phyloP scores from a whole-genome alignment of 2,329 filamentous ascomycete genomes.

The Sclerotinia nivalis region DNA sequence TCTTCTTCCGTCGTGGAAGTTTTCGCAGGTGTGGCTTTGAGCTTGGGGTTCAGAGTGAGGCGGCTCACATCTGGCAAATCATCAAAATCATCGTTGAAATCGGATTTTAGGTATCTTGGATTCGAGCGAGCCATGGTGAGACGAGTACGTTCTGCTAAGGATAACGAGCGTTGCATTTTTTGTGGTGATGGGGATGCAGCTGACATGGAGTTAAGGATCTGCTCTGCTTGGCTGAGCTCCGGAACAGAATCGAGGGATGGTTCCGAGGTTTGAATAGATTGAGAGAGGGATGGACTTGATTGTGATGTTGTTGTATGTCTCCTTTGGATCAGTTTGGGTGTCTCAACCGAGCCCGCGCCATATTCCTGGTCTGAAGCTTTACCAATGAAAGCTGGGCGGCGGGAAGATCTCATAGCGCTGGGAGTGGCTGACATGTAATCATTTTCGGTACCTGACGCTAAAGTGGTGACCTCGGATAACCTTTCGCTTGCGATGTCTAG shows the following conservation, averaged over 20 bases:
- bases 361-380: neutral
- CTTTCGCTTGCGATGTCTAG: neutral
- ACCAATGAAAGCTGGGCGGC: neutral
- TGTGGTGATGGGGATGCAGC: conserved; percentile 58
- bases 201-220: conserved; percentile 57
- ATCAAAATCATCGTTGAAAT: conserved; percentile 40
- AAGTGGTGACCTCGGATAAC: neutral
- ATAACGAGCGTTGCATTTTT: conserved; percentile 58
- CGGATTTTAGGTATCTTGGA: conserved; percentile 31
- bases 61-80: conserved; percentile 36
- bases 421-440: neutral
- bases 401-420: neutral
- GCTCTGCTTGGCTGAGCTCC: conserved; percentile 51
- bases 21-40: conserved; percentile 29
- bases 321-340: conserved; percentile 3
- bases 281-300: conserved; percentile 21
- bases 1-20: conserved; percentile 27
- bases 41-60: conserved; percentile 32
- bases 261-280: neutral
- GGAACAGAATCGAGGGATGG: conserved; percentile 16
- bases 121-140: conserved; percentile 71
- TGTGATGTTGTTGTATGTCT: conserved; percentile 10
- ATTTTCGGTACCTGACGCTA: neutral
- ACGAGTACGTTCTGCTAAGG: conserved; percentile 76
- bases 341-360: neutral